These are phyloP conservation scores for Hyaloscypha bicolor DNA, from an alignment of 495 filamentous ascomycete genomes.

Conservation along the genomic window DNA sequence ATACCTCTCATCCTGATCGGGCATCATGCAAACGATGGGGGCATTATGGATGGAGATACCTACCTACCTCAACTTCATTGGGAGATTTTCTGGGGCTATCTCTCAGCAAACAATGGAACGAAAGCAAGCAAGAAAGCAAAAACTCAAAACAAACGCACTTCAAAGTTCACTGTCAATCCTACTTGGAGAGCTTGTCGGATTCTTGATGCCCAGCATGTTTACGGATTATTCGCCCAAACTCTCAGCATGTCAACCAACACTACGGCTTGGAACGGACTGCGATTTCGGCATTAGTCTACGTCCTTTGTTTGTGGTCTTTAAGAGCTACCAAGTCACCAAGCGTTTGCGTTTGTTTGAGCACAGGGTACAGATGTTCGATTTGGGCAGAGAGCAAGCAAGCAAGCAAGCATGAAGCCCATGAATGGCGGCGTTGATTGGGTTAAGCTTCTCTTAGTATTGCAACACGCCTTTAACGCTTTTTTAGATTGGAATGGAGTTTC, in stretches of 20 bases:
- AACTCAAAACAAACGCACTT: neutral
- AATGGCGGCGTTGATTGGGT: neutral
- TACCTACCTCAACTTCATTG: neutral
- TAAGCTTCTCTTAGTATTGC: neutral
- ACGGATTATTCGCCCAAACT: no score
- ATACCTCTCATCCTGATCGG: slow-evolving; percentile 1
- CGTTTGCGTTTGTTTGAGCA: no score
- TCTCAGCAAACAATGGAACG: slow-evolving; percentile 1
- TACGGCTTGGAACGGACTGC: no score
- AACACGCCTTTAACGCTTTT: neutral
- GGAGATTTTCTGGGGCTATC: neutral
- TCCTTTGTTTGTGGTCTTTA: no score
- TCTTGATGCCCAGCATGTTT: no score
- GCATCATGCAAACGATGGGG: neutral
- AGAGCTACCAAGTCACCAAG: neutral
- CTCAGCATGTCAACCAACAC: no score
- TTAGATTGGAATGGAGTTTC: slow-evolving; percentile 1
- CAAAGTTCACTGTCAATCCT: neutral
- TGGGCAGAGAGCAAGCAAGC: neutral
- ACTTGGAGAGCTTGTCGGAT: no score
- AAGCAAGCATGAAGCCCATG: neutral
- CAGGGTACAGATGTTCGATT: no score
- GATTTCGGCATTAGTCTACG: no score
- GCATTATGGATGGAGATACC: neutral
- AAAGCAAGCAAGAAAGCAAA: neutral